Conservation (phyloP, 2,329 filamentous ascomycete genomes). For the Ilyonectria sp. region DNA sequence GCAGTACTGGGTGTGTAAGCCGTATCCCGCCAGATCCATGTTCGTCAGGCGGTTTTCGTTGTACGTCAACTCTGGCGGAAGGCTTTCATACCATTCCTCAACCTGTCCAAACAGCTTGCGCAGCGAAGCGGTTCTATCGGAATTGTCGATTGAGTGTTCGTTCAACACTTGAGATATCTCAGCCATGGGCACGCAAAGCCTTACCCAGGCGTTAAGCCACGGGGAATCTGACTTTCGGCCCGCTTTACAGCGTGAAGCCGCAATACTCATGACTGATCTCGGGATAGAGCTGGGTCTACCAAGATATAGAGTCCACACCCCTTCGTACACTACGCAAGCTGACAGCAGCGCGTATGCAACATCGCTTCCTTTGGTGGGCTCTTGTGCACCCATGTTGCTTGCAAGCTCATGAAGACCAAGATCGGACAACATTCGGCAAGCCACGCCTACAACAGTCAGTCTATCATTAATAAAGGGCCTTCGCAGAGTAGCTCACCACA, state of each 20-base stretch:
- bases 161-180: conserved; percentile 29
- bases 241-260: conserved; percentile 11
- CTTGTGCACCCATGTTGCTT: background rate
- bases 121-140: conserved; percentile 8
- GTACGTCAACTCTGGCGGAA: conserved; percentile 25
- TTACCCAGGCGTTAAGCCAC: conserved; percentile 30
- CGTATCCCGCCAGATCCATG: conserved; percentile 30
- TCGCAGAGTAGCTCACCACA: conserved; percentile 16
- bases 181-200: conserved; percentile 29
- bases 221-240: conserved; percentile 21
- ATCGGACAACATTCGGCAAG: conserved; percentile 30
- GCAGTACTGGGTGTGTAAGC: conserved; percentile 30
- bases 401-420: conserved; percentile 31
- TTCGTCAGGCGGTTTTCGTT: conserved; percentile 16
- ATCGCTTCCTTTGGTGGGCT: conserved; percentile 4
- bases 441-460: conserved; percentile 23
- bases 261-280: conserved; percentile 19
- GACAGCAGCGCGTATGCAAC: conserved; percentile 29
- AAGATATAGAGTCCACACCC: conserved; percentile 30
- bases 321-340: conserved; percentile 29
- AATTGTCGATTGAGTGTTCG: conserved; percentile 9
- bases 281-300: conserved; percentile 34
- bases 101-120: conserved; percentile 15
- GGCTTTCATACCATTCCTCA: conserved; percentile 30
- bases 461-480: no score